Base-by-base conservation (phyloP, 2,329 filamentous ascomycete genomes). In the Epichloe gansuensis region DNA sequence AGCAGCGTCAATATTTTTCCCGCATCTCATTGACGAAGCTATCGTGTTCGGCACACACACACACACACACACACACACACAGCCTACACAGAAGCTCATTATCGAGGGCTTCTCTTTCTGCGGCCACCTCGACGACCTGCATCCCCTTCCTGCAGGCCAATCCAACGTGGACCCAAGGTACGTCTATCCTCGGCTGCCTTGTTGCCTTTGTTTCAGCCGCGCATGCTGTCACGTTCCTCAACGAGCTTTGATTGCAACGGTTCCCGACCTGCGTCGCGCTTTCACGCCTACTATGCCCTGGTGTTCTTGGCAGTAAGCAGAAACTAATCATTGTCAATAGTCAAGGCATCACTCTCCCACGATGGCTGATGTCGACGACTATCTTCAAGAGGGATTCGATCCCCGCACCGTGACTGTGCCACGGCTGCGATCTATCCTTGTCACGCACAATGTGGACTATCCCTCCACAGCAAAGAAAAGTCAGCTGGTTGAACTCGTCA, bases 391-490 rank as follows among this genome's bases (percentile, higher is more conserved):
- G 52, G 88, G 81, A 61, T 97, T 96, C 67, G 89, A 98, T 66
- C 83, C 93, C 21, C 77, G 78, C 64, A 81, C 79, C 58, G 80
- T 97, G 57, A 97, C 90, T 1, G 83, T 97, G 48, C 90, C 93
- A 31, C 86, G 86, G 46, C 75, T 98, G 61, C 88, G 93, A 62
- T 91, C 87, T 48, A 94, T 97, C 59, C 81, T 98, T 54, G 87
- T 97, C 62, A 86, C 83, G 58, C 88, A 98, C 72, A 86, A 90
- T 65, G 75, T 97, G 62, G 72, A 82, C 39, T 97, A 95, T 65
- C 85, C 91, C 5, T 84, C 88, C 0, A 91, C 84, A 4, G 90
- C 93, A 12, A 98, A 97, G 73, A 98, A 98, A 73, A 74, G 82
- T 0, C 85, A 95, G 64, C 81, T 98, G 23, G 77, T 98, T 55